Percentiles rank a stretch among this genome's conserved stretches.
These are phyloP conservation scores for Penicillium sp. DNA, from an alignment of 2,329 filamentous ascomycete genomes.

Conservation along the genomic window DNA sequence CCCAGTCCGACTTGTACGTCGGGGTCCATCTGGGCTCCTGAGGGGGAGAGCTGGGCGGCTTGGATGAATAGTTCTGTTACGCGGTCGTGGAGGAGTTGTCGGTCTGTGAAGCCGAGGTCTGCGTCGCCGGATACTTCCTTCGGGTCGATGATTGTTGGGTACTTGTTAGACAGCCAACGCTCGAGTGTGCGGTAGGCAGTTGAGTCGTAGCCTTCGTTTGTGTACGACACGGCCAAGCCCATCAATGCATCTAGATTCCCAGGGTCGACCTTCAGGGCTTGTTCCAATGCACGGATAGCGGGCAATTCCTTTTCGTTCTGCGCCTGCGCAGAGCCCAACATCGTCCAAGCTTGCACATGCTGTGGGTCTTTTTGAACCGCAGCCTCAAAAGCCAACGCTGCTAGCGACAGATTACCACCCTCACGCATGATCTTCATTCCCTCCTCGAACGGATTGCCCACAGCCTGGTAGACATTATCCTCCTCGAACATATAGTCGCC, in stretches of 20 bases:
- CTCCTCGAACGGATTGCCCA: slow-evolving; percentile 84
- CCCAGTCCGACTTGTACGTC: slow-evolving; percentile 97
- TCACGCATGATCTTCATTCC: slow-evolving; percentile 90
- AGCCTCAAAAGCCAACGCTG: slow-evolving; percentile 91
- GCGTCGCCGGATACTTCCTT: slow-evolving; percentile 68
- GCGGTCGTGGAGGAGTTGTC: slow-evolving; percentile 81
- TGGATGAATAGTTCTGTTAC: slow-evolving; percentile 88
- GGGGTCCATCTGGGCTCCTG: slow-evolving; percentile 93
- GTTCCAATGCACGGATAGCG: slow-evolving; percentile 88
- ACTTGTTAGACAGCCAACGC: slow-evolving; percentile 94
- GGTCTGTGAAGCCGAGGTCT: slow-evolving; percentile 94
- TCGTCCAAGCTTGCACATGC: slow-evolving; percentile 90
- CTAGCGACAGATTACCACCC: slow-evolving; percentile 89
- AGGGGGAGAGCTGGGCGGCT: slow-evolving; percentile 86
- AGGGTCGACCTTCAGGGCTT: slow-evolving; percentile 82
- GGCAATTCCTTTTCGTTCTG: slow-evolving; percentile 99
- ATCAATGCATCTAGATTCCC: slow-evolving; percentile 86
- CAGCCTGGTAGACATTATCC: slow-evolving; percentile 81
- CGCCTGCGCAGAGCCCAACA: slow-evolving; percentile 86
- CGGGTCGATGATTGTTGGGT: slow-evolving; percentile 75
- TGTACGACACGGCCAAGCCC: slow-evolving; percentile 94
- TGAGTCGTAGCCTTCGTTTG: slow-evolving; percentile 97
- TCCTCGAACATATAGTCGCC: slow-evolving; percentile 94
- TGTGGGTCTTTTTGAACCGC: slow-evolving; percentile 85
- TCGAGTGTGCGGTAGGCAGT: slow-evolving; percentile 95